phyloP scores from a whole-genome alignment of 805 yeast species.

The Wickerhamomyces strasburgensis region DNA sequence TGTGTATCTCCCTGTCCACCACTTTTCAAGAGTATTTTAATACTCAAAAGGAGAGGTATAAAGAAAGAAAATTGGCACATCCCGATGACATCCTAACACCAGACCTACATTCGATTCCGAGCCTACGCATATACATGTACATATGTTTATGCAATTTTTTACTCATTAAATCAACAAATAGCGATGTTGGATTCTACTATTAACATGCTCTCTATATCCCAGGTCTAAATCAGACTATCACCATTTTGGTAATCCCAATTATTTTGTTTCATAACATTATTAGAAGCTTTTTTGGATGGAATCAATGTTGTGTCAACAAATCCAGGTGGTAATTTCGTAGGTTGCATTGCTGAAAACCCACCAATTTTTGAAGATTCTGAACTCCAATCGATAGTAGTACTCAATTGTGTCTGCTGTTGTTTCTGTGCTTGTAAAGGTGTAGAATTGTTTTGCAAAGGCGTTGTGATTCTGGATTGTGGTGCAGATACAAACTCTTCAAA shows the following conservation, averaged over 20 bases:
- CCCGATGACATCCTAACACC: background rate
- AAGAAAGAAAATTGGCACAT: no score
- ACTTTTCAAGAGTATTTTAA: no score
- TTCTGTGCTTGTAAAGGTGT: slow-evolving; percentile 3
- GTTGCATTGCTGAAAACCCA: slow-evolving; percentile 1
- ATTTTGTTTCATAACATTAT: background rate
- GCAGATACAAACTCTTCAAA: slow-evolving; percentile 30
- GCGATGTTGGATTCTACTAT: no score
- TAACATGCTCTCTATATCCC: background rate
- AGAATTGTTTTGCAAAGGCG: slow-evolving; percentile 8
- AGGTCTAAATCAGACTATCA: slow-evolving; percentile 14
- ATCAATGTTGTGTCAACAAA: slow-evolving; percentile 31
- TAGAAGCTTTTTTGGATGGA: slow-evolving; percentile 26
- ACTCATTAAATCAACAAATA: no score
- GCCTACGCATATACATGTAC: no score
- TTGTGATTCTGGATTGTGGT: slow-evolving; percentile 22
- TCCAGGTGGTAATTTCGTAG: slow-evolving; percentile 35
- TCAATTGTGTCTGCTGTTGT: background rate
- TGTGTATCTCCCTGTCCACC: no score
- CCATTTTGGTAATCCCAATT: slow-evolving; percentile 9
- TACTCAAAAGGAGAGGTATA: no score
- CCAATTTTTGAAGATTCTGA: slow-evolving; percentile 13
- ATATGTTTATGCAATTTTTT: no score
- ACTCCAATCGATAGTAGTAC: slow-evolving; percentile 20
- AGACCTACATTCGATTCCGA: background rate